Evolutionary conservation across 1,284 basidiomycete species (phyloP).

Genomic region (Termitomyces sp.): DNA sequence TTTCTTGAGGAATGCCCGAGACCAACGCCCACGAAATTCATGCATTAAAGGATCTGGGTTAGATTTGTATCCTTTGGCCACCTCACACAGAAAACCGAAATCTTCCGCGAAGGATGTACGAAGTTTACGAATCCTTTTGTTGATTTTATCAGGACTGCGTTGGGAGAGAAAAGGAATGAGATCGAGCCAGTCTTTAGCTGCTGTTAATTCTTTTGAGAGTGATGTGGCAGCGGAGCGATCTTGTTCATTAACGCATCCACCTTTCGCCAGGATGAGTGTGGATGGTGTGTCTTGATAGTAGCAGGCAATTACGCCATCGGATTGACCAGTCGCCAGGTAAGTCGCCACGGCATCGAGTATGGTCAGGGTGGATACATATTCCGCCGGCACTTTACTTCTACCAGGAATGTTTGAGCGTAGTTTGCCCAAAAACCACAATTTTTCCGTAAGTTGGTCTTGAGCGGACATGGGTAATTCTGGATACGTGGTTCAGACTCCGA

Average conservation of each 20-base stretch:
- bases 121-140: neutral
- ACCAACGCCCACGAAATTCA: neutral
- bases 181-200: neutral
- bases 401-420: neutral
- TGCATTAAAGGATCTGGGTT: neutral
- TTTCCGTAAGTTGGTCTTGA: neutral
- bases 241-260: neutral
- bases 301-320: neutral
- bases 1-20: neutral
- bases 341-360: neutral
- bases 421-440: neutral
- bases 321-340: neutral
- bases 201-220: neutral
- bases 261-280: neutral
- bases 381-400: neutral
- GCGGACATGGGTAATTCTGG: neutral
- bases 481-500: no score
- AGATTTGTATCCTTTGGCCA: neutral
- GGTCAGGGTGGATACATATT: neutral
- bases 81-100: neutral
- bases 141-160: neutral
- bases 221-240: neutral
- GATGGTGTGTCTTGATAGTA: neutral
- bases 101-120: neutral
- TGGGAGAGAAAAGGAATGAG: neutral